These are phyloP conservation scores for Wakefieldia striispora DNA, from an alignment of 768 basidiomycete species.

Conservation along the genomic window DNA sequence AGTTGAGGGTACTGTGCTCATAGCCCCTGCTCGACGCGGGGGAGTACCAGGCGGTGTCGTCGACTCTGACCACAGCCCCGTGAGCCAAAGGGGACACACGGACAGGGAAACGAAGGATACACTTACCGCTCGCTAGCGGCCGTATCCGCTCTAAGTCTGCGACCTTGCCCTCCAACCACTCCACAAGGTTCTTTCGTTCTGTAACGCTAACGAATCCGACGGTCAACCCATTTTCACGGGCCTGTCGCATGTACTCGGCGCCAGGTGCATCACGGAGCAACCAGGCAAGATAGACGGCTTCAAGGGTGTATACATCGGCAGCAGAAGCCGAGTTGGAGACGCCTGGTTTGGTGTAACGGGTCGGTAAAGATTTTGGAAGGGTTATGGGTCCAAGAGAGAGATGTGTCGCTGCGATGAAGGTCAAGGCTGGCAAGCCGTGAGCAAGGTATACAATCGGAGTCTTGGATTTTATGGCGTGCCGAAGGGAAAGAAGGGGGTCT, in stretches of 20 bases:
- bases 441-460: constrained; percentile 46
- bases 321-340: constrained; percentile 29
- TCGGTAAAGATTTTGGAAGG: constrained; percentile 72
- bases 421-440: constrained; percentile 37
- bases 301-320: constrained; percentile 69
- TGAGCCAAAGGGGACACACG: neutral
- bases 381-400: constrained; percentile 54
- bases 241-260: constrained; percentile 88
- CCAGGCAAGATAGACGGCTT: constrained; percentile 87
- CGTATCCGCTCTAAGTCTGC: constrained; percentile 26
- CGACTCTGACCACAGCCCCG: constrained; percentile 38
- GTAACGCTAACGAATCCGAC: constrained; percentile 82
- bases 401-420: constrained; percentile 59
- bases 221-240: constrained; percentile 68
- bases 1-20: constrained; percentile 16
- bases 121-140: constrained; percentile 22
- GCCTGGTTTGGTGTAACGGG: constrained; percentile 73
- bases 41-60: constrained; percentile 64
- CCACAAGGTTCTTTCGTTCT: constrained; percentile 81
- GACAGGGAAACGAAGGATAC: neutral
- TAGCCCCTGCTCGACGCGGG: constrained; percentile 34
- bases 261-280: constrained; percentile 65
- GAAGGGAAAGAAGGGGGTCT: constrained; percentile 58
- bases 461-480: constrained; percentile 60
- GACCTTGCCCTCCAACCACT: constrained; percentile 71